A percentile compares a stretch with the other conserved stretches of the same genome.
Conservation (phyloP, 225 moss, liverwort and hornwort genomes). For the Lunularia cruciata region DNA sequence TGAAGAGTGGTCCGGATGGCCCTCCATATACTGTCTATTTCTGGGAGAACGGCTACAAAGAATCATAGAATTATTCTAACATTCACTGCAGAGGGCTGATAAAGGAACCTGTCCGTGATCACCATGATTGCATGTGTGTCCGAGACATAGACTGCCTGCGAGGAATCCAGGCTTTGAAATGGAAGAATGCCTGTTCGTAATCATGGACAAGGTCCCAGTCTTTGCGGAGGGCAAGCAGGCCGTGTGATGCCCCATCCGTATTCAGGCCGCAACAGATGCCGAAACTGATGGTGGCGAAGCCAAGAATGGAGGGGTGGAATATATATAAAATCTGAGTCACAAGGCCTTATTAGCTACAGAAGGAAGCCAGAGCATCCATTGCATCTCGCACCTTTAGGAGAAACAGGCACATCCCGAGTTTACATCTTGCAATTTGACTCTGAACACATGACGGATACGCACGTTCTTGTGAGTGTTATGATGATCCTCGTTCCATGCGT, state of each 20-base stretch:
- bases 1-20: background rate
- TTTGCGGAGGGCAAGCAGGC: background rate
- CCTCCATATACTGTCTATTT: background rate
- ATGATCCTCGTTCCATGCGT: background rate
- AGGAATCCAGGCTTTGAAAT: background rate
- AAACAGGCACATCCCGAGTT: background rate
- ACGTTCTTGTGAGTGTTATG: conserved; percentile 6
- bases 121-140: background rate
- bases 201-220: background rate
- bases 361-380: too few relatives aligned
- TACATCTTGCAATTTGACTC: background rate
- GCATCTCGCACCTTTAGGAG: too few relatives aligned
- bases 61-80: background rate
- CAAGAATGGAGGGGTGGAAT: too few relatives aligned
- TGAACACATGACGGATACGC: background rate
- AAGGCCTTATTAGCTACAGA: too few relatives aligned
- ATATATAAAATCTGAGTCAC: too few relatives aligned
- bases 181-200: background rate
- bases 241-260: background rate
- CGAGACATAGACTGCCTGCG: background rate
- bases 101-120: background rate
- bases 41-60: background rate
- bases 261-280: conserved; percentile 13
- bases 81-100: background rate
- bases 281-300: background rate